A percentile compares a stretch with the other conserved stretches of the same genome.
Conservation (phyloP, 805 yeast genomes). For the Kazachstania africana region DNA sequence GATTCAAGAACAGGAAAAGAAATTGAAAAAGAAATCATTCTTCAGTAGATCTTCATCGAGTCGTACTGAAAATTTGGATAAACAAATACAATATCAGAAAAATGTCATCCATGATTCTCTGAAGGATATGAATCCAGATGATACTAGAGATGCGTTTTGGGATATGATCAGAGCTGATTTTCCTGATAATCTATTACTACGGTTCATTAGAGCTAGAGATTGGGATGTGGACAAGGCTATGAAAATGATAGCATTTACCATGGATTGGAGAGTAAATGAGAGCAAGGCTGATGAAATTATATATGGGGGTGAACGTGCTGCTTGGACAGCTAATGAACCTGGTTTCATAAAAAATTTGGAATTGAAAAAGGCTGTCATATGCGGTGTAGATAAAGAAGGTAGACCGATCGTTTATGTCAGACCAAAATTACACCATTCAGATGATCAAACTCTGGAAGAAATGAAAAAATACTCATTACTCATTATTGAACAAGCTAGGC, state of each 20-base stretch:
- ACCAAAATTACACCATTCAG: constrained; percentile 60
- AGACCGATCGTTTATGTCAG: constrained; percentile 75
- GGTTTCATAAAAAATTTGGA: constrained; percentile 33
- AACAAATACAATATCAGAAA: no score
- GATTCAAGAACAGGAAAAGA: no score
- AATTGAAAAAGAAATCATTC: constrained; percentile 3
- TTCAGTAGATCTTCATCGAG: constrained; percentile 3
- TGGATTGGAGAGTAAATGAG: constrained; percentile 63
- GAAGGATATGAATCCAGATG: constrained; percentile 34
- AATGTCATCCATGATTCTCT: not conserved
- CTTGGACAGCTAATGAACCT: constrained; percentile 15
- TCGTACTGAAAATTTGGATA: not conserved
- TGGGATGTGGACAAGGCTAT: constrained; percentile 61
- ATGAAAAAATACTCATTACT: constrained; percentile 62
- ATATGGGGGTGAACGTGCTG: constrained; percentile 51
- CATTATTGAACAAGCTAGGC: constrained; percentile 66
- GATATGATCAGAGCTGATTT: constrained; percentile 57
- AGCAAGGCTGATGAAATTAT: constrained; percentile 50
- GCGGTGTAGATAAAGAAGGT: constrained; percentile 58
- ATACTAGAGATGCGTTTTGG: constrained; percentile 43
- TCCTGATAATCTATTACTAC: constrained; percentile 62
- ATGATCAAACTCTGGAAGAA: constrained; percentile 55
- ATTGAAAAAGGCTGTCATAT: constrained; percentile 58
- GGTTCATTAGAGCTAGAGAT: constrained; percentile 78
- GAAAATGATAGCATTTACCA: constrained; percentile 55